These are phyloP conservation scores for Scalesia atractyloides DNA, from an alignment of 129 eudicot species.

Conservation along the genomic window DNA sequence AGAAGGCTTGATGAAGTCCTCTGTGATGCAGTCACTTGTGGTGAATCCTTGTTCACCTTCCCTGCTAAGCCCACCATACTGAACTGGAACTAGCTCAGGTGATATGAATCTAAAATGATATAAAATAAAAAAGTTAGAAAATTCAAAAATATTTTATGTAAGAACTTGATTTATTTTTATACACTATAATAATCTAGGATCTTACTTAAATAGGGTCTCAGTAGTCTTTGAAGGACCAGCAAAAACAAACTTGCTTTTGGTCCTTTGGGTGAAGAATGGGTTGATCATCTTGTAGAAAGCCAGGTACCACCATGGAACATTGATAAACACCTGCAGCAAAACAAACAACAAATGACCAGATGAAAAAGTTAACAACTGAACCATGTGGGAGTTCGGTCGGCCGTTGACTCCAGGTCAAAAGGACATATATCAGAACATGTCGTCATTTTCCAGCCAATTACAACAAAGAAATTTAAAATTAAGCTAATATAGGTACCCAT, in stretches of 20 bases:
- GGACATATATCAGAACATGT: constrained; percentile 36
- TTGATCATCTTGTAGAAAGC: constrained; percentile 85
- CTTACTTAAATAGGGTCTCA: constrained; percentile 84
- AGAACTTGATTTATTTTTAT: not conserved
- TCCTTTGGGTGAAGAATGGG: constrained; percentile 83
- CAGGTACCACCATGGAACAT: constrained; percentile 95
- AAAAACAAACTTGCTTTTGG: constrained; percentile 92
- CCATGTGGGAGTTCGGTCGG: constrained; percentile 29
- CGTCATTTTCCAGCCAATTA: constrained; percentile 24
- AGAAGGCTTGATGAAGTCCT: constrained; percentile 61
- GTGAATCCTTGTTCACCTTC: constrained; percentile 72
- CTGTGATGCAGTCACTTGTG: constrained; percentile 53
- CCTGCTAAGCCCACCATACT: constrained; percentile 81
- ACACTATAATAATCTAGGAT: not conserved
- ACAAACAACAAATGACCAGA: not conserved
- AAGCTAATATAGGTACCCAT: no score
- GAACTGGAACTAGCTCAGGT: constrained; percentile 83
- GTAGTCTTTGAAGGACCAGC: constrained; percentile 82
- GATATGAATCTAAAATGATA: constrained; percentile 59
- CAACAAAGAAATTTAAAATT: not conserved
- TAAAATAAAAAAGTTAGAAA: not conserved
- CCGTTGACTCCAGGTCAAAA: constrained; percentile 36
- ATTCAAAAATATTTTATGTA: not conserved
- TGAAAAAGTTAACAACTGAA: not conserved
- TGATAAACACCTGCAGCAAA: constrained; percentile 64